Conservation (phyloP, 2,329 filamentous ascomycete species). For the Clonostachys chloroleuca region DNA sequence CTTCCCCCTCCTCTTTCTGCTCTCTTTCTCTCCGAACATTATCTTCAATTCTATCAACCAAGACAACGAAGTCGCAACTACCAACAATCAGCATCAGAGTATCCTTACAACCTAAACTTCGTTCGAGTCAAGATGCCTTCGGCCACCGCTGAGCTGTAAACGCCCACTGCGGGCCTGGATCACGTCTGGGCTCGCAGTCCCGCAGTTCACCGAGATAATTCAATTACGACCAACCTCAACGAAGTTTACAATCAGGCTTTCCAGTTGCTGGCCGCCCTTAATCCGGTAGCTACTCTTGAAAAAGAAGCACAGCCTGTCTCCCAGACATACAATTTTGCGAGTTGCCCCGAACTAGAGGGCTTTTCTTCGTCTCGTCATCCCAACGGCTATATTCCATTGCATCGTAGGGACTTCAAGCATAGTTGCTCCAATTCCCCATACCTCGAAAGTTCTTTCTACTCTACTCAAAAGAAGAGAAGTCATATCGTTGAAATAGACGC, state of each 20-base stretch:
- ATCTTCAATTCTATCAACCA: conserved; percentile 9
- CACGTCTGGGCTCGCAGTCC: conserved; percentile 66
- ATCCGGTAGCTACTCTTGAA: too few relatives aligned
- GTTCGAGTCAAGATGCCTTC: conserved; percentile 69
- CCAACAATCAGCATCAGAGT: conserved; percentile 7
- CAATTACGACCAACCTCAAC: conserved; percentile 40
- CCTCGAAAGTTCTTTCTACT: too few relatives aligned
- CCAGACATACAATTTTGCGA: too few relatives aligned
- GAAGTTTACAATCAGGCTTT: conserved; percentile 47
- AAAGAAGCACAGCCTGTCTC: too few relatives aligned
- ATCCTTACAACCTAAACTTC: conserved; percentile 46
- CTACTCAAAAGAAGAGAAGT: too few relatives aligned
- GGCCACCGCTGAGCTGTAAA: conserved; percentile 91
- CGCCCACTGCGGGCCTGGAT: conserved; percentile 69
- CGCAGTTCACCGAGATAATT: conserved; percentile 75
- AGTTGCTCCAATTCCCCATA: too few relatives aligned
- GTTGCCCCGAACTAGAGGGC: too few relatives aligned
- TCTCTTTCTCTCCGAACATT: conserved; percentile 23
- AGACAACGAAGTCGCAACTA: conserved; percentile 66
- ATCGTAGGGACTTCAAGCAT: too few relatives aligned
- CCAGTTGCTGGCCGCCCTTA: too few relatives aligned
- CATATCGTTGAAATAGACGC: too few relatives aligned
- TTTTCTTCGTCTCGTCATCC: too few relatives aligned
- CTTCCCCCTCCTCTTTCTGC: conserved; percentile 16
- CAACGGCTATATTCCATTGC: too few relatives aligned